Conservation (phyloP, 495 filamentous ascomycete species). For the Chlorociboria aeruginascens region DNA sequence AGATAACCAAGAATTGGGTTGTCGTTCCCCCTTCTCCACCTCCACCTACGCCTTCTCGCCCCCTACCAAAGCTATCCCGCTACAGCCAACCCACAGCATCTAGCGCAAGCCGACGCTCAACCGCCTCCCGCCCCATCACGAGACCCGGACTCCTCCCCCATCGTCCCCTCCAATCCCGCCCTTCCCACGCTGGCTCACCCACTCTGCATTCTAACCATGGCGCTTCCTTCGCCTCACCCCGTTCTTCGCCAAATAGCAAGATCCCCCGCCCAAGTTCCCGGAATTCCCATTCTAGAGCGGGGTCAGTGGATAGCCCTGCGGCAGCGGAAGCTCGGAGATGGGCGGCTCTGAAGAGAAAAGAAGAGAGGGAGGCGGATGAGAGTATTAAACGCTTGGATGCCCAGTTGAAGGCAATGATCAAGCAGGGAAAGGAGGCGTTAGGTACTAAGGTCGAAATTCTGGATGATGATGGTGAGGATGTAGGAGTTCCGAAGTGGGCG, state of each 20-base stretch:
- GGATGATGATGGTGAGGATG: slow-evolving; percentile 26
- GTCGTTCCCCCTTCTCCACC: slow-evolving; percentile 38
- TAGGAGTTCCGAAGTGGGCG: slow-evolving; percentile 10
- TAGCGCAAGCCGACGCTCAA: slow-evolving; percentile 3
- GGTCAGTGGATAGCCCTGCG: slow-evolving; percentile 20
- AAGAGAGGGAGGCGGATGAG: slow-evolving; percentile 68
- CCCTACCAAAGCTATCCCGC: slow-evolving; percentile 7
- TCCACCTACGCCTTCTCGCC: slow-evolving; percentile 4
- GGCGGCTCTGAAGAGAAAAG: slow-evolving; percentile 50
- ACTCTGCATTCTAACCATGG: slow-evolving; percentile 27
- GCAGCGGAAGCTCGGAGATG: slow-evolving; percentile 54
- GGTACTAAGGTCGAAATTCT: slow-evolving; percentile 69
- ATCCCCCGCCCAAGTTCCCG: slow-evolving; percentile 15
- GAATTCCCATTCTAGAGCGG: not conserved
- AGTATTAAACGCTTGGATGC: slow-evolving; percentile 67
- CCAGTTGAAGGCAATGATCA: slow-evolving; percentile 71
- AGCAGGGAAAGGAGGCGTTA: slow-evolving; percentile 76
- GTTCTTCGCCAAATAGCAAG: slow-evolving; percentile 19
- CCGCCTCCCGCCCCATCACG: not conserved
- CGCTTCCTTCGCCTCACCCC: slow-evolving; percentile 41
- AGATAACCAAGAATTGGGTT: slow-evolving; percentile 59
- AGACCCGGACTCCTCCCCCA: slow-evolving; percentile 1
- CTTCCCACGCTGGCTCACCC: slow-evolving; percentile 36
- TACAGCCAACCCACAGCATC: slow-evolving; percentile 13
- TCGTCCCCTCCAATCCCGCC: slow-evolving; percentile 20